Percentiles rank a stretch among this genome's conserved stretches.
These are phyloP conservation scores for Botrytis squamosa DNA, from an alignment of 2,329 filamentous ascomycete species.

Conservation along the genomic window DNA sequence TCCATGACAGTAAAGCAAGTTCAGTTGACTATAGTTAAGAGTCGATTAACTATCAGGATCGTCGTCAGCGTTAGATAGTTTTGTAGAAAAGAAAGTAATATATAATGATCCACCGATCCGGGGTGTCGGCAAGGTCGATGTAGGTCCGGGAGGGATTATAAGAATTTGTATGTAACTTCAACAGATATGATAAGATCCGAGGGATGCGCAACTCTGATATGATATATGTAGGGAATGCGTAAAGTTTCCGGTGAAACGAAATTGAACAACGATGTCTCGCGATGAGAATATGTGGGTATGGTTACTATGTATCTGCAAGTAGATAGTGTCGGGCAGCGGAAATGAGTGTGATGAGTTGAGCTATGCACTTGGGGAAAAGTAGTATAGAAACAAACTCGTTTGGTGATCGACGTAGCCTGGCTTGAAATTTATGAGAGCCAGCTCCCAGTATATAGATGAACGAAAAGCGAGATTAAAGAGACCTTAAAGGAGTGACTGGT, in stretches of 20 bases:
- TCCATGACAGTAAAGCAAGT: slow-evolving; percentile 47
- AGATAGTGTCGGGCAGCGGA: slow-evolving; percentile 32
- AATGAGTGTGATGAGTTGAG: slow-evolving; percentile 46
- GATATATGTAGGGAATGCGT: slow-evolving; percentile 44
- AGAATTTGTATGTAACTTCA: slow-evolving; percentile 34
- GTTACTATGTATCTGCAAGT: slow-evolving; percentile 38
- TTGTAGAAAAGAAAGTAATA: slow-evolving; percentile 28
- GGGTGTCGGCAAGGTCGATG: slow-evolving; percentile 21
- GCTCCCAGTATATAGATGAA: slow-evolving; percentile 53
- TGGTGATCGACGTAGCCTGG: slow-evolving; percentile 40
- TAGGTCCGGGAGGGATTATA: slow-evolving; percentile 23
- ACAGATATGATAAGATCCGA: slow-evolving; percentile 37
- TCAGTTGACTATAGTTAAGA: slow-evolving; percentile 31
- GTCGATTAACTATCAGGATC: slow-evolving; percentile 33
- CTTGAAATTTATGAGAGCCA: slow-evolving; percentile 53
- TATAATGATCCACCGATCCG: slow-evolving; percentile 30
- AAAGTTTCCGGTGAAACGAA: slow-evolving; percentile 40
- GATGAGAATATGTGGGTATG: slow-evolving; percentile 41
- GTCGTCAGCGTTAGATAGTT: slow-evolving; percentile 37
- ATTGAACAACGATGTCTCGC: slow-evolving; percentile 44
- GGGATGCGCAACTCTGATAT: slow-evolving; percentile 41
- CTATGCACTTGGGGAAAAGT: slow-evolving; percentile 37
- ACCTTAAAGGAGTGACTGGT: slow-evolving; percentile 53
- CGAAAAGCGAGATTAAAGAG: slow-evolving; percentile 46
- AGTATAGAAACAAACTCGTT: slow-evolving; percentile 46